These are phyloP conservation scores for Fusarium mexicanum DNA, from an alignment of 2,329 filamentous ascomycete genomes.

Conservation along the genomic window DNA sequence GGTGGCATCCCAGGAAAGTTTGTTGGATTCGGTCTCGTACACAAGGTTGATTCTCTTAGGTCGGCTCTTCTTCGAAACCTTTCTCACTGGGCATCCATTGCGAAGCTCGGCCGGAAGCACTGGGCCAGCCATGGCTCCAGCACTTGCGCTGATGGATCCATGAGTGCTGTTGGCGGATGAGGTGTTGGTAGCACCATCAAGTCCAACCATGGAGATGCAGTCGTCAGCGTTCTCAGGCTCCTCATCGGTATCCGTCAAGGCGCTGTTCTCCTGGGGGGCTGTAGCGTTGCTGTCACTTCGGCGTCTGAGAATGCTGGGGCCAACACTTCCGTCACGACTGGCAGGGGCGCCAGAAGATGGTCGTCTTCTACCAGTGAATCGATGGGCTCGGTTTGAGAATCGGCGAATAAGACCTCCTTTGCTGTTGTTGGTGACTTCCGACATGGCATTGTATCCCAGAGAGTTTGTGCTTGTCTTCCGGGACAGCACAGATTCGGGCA, in stretches of 20 bases:
- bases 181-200: conserved; percentile 57
- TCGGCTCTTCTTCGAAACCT: conserved; percentile 82
- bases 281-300: conserved; percentile 90
- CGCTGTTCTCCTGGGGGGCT: conserved; percentile 60
- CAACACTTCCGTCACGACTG: conserved; percentile 86
- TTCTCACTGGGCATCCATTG: conserved; percentile 79
- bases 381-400: conserved; percentile 82
- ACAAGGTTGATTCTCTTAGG: conserved; percentile 76
- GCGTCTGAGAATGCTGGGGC: conserved; percentile 85
- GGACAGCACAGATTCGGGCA: conserved; percentile 77
- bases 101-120: conserved; percentile 81
- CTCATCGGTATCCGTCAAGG: conserved; percentile 61
- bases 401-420: conserved; percentile 76
- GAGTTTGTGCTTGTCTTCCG: conserved; percentile 69
- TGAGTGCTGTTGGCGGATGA: conserved; percentile 60
- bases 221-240: conserved; percentile 54
- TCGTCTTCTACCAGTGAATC: conserved; percentile 73
- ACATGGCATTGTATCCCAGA: conserved; percentile 70
- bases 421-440: conserved; percentile 58
- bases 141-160: conserved; percentile 57
- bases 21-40: conserved; percentile 84
- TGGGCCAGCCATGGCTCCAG: conserved; percentile 66
- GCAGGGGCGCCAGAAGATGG: conserved; percentile 80
- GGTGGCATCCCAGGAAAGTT: conserved; percentile 86
- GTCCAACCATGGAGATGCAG: conserved; percentile 49